phyloP scores from a whole-genome alignment of 345 rosid species.

The Salix brachista region DNA sequence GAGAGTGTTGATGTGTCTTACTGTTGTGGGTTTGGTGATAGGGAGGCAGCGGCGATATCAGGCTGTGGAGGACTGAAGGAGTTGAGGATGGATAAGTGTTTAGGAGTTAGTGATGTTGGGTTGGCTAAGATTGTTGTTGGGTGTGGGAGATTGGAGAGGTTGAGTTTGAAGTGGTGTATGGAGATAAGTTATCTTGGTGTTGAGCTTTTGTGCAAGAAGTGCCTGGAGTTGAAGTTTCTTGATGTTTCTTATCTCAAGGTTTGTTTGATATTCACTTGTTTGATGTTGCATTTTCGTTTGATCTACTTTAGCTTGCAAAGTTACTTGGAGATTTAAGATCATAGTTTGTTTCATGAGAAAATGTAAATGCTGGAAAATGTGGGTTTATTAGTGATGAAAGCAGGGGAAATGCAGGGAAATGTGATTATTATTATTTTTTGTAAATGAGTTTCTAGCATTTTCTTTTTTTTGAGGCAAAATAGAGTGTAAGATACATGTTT shows the following conservation, averaged over 20 bases:
- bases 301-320: background rate
- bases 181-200: conserved; percentile 79
- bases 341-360: background rate
- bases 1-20: conserved; percentile 75
- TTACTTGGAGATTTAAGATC: background rate
- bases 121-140: conserved; percentile 73
- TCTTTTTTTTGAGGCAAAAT: background rate
- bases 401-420: background rate
- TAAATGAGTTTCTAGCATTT: background rate
- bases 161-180: conserved; percentile 95
- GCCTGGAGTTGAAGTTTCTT: conserved; percentile 52
- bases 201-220: conserved; percentile 82
- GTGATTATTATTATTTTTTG: background rate
- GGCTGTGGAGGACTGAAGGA: conserved; percentile 52
- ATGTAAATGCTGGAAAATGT: background rate
- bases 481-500: background rate
- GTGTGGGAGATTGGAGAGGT: conserved; percentile 53
- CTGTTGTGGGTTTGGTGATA: conserved; percentile 64
- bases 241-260: conserved; percentile 91
- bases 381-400: background rate
- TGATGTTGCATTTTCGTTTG: background rate
- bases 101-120: conserved; percentile 78
- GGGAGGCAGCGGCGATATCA: conserved; percentile 88
- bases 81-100: conserved; percentile 76
- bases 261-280: background rate